Conservation (phyloP, 345 rosid species). For the Ceriops zippeliana region DNA sequence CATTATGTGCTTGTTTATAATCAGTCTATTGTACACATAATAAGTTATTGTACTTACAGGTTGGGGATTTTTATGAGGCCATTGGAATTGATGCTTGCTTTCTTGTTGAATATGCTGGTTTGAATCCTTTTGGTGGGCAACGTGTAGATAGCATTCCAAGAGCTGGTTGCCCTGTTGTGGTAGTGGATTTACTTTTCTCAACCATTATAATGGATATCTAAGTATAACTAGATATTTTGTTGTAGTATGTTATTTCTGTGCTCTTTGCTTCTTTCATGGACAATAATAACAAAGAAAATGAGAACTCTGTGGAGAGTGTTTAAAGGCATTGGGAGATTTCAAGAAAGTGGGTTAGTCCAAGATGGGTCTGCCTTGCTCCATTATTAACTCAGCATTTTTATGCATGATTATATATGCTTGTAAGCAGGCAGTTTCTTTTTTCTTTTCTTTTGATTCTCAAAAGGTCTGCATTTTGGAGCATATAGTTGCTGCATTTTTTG, state of each 20-base stretch:
- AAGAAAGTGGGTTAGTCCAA: background rate
- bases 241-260: background rate
- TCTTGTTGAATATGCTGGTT: slow-evolving; percentile 94
- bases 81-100: slow-evolving; percentile 95
- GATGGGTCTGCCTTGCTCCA: background rate
- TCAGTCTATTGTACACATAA: background rate
- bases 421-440: too few species aligned
- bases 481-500: too few species aligned
- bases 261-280: background rate
- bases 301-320: too few species aligned
- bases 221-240: background rate
- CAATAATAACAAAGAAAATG: too few species aligned
- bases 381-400: too few species aligned
- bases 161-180: slow-evolving; percentile 98
- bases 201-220: background rate
- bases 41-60: slow-evolving; percentile 40
- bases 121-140: slow-evolving; percentile 92
- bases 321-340: too few species aligned
- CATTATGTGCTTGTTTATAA: background rate
- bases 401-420: too few species aligned
- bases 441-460: too few species aligned
- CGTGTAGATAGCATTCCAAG: slow-evolving; percentile 82
- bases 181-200: slow-evolving; percentile 26
- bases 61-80: slow-evolving; percentile 95
- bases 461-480: too few species aligned